Conservation (phyloP, 345 rosid genomes). For the Pugionium dolabratum region DNA sequence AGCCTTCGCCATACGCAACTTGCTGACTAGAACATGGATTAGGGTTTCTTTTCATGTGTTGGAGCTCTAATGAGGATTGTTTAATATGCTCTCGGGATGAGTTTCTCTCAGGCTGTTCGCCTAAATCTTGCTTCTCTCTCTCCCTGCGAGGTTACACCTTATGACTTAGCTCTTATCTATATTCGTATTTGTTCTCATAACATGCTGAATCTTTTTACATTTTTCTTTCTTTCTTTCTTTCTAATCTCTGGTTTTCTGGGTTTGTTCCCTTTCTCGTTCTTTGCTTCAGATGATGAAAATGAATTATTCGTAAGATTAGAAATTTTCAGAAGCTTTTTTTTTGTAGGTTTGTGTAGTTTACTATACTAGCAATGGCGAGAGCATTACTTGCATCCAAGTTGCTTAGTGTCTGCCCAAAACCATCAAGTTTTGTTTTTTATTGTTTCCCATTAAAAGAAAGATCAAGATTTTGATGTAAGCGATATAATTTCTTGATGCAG, state of each 20-base stretch:
- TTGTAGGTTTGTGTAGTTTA: background rate
- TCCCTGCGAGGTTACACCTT: conserved; percentile 39
- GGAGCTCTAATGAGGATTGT: background rate
- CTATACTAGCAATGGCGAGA: background rate
- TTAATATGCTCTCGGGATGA: conserved; percentile 46
- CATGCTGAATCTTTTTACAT: background rate
- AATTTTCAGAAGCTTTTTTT: background rate
- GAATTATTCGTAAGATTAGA: background rate
- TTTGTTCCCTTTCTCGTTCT: background rate
- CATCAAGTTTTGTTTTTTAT: background rate
- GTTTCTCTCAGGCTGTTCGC: conserved; percentile 52
- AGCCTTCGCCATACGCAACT: conserved; percentile 5
- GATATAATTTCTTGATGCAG: conserved; percentile 39
- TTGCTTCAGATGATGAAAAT: conserved; percentile 9
- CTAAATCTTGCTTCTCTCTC: conserved; percentile 41
- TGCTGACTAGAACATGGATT: background rate
- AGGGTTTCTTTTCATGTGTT: conserved; percentile 2
- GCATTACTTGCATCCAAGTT: background rate
- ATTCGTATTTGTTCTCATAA: background rate
- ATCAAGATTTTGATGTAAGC: background rate
- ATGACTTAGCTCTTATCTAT: background rate
- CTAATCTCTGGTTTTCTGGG: background rate
- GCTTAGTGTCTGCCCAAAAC: background rate
- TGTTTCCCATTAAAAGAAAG: background rate
- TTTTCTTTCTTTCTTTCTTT: background rate